These are phyloP conservation scores for Russula sp. DNA, from an alignment of 768 basidiomycete genomes.

Conservation along the genomic window DNA sequence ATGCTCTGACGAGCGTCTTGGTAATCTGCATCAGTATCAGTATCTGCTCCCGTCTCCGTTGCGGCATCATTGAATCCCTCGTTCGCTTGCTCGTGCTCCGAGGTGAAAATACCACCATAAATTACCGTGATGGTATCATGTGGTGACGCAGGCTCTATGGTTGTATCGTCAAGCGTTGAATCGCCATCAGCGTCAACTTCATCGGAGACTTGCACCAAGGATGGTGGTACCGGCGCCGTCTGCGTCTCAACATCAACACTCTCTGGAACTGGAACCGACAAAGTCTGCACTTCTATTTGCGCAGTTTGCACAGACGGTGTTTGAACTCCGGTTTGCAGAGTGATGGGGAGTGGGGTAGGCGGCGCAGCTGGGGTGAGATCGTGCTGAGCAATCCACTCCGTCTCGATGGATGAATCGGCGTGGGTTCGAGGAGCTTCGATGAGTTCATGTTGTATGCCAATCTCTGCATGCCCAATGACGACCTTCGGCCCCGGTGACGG, in stretches of 20 bases:
- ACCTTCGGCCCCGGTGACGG: constrained; percentile 6
- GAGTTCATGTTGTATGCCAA: constrained; percentile 44
- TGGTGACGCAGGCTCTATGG: constrained; percentile 19
- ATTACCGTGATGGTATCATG: constrained; percentile 31
- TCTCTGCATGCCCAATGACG: constrained; percentile 36
- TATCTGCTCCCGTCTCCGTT: constrained; percentile 62
- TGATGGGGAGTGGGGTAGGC: constrained; percentile 8
- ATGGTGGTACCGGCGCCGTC: constrained; percentile 7
- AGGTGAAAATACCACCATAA: constrained; percentile 18
- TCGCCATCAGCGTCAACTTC: constrained; percentile 3
- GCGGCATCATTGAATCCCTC: constrained; percentile 34
- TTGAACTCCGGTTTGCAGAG: constrained; percentile 33
- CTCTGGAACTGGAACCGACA: constrained; percentile 18
- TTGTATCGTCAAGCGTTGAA: constrained; percentile 9
- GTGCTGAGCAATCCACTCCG: constrained; percentile 27
- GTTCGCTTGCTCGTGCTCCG: constrained; percentile 36
- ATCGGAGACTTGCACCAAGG: constrained; percentile 20
- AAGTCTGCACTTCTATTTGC: constrained; percentile 34
- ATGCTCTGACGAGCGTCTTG: constrained; percentile 69
- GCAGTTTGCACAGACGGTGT: constrained; percentile 30
- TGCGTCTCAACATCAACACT: constrained; percentile 24
- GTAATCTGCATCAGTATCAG: constrained; percentile 67
- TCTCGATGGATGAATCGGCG: constrained; percentile 19
- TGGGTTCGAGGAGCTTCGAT: constrained; percentile 29
- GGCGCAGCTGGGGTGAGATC: constrained; percentile 14